A percentile compares a stretch with the other conserved stretches of the same genome.
Evolutionary conservation across 192 early-diverging fungal genomes (phyloP).

Genomic region (Cetraspora pellucida): DNA sequence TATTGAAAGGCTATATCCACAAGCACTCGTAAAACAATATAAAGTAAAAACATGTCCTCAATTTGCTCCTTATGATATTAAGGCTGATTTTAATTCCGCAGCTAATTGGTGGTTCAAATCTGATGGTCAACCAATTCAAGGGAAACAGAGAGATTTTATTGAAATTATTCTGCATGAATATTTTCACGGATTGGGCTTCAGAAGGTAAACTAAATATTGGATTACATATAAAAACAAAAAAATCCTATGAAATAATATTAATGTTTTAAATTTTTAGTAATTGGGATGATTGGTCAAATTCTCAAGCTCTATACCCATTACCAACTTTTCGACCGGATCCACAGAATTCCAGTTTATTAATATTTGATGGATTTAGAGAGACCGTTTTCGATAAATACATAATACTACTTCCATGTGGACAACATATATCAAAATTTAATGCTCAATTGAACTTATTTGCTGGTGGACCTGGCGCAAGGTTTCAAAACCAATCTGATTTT

Average conservation of each 20-base stretch:
- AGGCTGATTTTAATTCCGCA: slow-evolving; percentile 42
- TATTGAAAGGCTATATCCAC: slow-evolving; percentile 44
- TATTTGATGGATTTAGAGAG: slow-evolving; percentile 21
- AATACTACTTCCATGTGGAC: neutral
- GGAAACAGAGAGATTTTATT: slow-evolving; percentile 41
- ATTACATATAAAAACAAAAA: neutral
- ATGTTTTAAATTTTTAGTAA: no score
- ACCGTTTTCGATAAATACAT: slow-evolving; percentile 22
- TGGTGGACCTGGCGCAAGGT: neutral
- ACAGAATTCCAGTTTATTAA: neutral
- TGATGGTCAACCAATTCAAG: slow-evolving; percentile 1
- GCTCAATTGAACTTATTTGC: neutral
- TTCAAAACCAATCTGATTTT: neutral
- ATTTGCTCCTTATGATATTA: slow-evolving; percentile 42
- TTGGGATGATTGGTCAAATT: no score
- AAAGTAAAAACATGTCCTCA: slow-evolving; percentile 22
- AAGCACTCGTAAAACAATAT: slow-evolving; percentile 47
- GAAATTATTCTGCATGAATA: slow-evolving; percentile 43
- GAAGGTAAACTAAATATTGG: neutral
- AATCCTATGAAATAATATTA: neutral
- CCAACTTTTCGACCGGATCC: no score
- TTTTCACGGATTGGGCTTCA: slow-evolving; percentile 49
- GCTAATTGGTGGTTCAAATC: slow-evolving; percentile 38
- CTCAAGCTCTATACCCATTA: no score
- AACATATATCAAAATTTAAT: neutral